Evolutionary conservation across 805 yeast genomes (phyloP), one percentile per base, ranked within the genome.

Genomic region (Ogataea polymorpha): DNA sequence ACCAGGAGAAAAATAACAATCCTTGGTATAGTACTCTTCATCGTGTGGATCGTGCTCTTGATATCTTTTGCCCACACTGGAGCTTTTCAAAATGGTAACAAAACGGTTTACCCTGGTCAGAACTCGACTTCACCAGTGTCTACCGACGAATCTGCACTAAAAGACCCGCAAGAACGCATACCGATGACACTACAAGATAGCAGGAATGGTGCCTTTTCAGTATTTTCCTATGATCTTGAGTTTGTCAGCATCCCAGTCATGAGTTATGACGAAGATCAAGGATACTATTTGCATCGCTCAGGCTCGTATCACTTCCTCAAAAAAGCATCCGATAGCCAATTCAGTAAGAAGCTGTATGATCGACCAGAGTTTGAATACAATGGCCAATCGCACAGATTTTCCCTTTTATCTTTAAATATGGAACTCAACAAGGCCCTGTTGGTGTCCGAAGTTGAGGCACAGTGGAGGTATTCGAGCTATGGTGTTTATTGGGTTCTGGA

Each of bases 391-490:
- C 59, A 75, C 32, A 34, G 46, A 0, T 66, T 82, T 2, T 68
- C 71, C 6, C 50, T 65, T 0, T 54, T 71, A 10, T 62, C 70
- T 4, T 62, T 81, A 6, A 77, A 74, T 49, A 65, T 69, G 28
- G 56, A 68, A 8, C 58, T 73, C 14, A 62, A 71, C 16, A 71
- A 65, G 51, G 82, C 79, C 1, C 58, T 91, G 10, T 58, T 88
- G 2, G 62, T 63, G 5, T 71, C 93, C 0, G 74, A 86, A 41
- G 41, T 46, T 10, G 55, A 59, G 11, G 54, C 57, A 23, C 75
- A 79, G 53, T 87, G 80, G 74, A 72, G 96, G 49, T 88, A 87
- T 56, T 86, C 96, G 0, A 65, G 79, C 0, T 63, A 61, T 30
- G 82, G 82, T 0, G 51, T 63, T 16, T 84, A 76, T 62, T 87